Base-by-base conservation (phyloP, 225 moss, liverwort and hornwort genomes). In the Sphagnum contortum region DNA sequence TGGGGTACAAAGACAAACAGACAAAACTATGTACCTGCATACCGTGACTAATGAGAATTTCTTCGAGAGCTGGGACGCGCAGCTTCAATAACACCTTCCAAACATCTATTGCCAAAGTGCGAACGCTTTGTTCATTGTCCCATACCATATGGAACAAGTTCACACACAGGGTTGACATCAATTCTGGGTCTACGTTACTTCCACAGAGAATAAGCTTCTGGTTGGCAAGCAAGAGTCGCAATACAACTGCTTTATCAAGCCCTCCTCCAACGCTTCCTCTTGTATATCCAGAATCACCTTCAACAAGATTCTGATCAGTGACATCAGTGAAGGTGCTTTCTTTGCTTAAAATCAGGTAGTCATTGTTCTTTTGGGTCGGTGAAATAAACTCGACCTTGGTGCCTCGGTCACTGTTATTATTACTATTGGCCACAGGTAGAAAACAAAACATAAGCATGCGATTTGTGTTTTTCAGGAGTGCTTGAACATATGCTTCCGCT, bases 391-490 rank as follows among this genome's bases (percentile, higher is more conserved):
- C 29, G 1, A 0, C 29, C 29, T 29, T 29, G 29, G 29, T 29
- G 29, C 29, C 0, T 29, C 29, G 29, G 29, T 29, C 29, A 29
- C 29, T 29, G 29, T 29, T 29, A 29, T 29, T 29, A 29, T 29
- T 29, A 29, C 29, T 29, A 29, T 29, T 29, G 29, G 29, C 29
- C 29, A 29, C 29, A 29, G 87, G 73, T 52, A 83, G 73, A 72
- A 90, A 93, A 69, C 81, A 81, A 63, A 78, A 88, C 92, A 93
- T 86, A 48, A 93, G 73, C 92, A 93, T 93, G 50, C 92, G 77
- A 72, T 93, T 93, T 49, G 80, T 79, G 66, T 86, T 93, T 66
- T 82, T 90, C 59, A 93, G 61, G 44, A 93, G 75, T 49, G 92
- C 78, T 66, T 88, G 90, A 49, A 88, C 88, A 74, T 79, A 90